A percentile compares a stretch with the other conserved stretches of the same genome.
phyloP scores from a whole-genome alignment of 805 yeast genomes.

The Ogataea nakhonphanomensis region DNA sequence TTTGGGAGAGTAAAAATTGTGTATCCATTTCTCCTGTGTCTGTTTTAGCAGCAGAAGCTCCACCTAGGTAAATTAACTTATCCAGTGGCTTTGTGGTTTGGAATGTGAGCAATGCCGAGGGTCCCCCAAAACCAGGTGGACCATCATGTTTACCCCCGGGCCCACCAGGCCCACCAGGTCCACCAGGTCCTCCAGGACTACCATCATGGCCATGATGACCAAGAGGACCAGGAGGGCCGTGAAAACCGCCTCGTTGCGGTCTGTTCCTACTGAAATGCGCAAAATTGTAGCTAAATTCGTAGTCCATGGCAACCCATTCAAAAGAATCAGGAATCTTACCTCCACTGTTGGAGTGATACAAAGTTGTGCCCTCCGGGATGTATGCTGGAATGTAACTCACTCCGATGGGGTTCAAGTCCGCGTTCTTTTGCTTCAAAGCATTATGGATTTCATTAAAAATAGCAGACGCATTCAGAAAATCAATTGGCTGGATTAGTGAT shows the following conservation, averaged over 20 bases:
- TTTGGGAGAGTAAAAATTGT: conserved; percentile 41
- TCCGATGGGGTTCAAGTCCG: conserved; percentile 53
- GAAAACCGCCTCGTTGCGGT: background rate
- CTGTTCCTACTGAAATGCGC: conserved; percentile 25
- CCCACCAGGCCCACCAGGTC: conserved; percentile 10
- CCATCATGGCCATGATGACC: too few species aligned
- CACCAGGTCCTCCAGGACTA: background rate
- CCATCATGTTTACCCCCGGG: conserved; percentile 6
- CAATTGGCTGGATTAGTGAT: conserved; percentile 31
- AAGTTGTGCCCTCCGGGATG: conserved; percentile 54
- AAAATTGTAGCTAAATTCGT: conserved; percentile 55
- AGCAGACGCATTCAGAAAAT: conserved; percentile 48
- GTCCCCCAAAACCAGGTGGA: conserved; percentile 7
- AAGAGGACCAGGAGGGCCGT: conserved; percentile 2
- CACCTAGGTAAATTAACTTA: conserved; percentile 53
- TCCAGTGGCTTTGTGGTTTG: conserved; percentile 44
- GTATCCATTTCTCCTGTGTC: conserved; percentile 61
- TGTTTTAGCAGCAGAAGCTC: conserved; percentile 65
- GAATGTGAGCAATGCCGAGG: conserved; percentile 41
- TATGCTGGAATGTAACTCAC: conserved; percentile 58
- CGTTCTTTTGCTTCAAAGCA: conserved; percentile 48
- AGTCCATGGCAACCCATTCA: conserved; percentile 67
- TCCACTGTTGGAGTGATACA: conserved; percentile 49
- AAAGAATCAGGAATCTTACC: conserved; percentile 41
- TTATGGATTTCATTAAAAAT: conserved; percentile 53